Evolutionary conservation across 441 rosid species (phyloP).

Genomic region (Geranium incanum): DNA sequence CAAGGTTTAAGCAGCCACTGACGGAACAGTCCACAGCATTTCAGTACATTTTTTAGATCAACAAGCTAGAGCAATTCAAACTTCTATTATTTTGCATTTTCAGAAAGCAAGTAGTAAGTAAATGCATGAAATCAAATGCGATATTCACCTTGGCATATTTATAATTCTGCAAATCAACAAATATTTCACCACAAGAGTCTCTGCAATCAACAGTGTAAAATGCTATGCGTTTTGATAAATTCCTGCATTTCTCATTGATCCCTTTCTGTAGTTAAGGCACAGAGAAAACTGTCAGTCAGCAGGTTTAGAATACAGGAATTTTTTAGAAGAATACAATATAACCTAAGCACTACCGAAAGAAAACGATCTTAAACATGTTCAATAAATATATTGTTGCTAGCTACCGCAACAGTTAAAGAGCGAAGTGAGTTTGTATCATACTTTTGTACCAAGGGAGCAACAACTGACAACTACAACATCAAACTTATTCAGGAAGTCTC

Average conservation of each 20-base stretch:
- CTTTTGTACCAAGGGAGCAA: conserved; percentile 49
- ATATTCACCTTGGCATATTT: conserved; percentile 46
- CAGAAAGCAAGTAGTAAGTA: not conserved
- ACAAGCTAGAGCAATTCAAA: not conserved
- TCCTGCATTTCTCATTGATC: conserved; percentile 67
- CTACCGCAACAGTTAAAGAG: too few relatives aligned
- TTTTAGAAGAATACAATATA: not conserved
- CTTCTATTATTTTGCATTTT: not conserved
- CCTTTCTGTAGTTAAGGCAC: conserved; percentile 37
- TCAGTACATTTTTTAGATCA: not conserved
- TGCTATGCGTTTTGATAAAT: conserved; percentile 61
- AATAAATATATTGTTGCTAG: not conserved
- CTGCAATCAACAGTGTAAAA: conserved; percentile 73
- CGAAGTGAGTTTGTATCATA: conserved; percentile 21
- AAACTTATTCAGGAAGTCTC: conserved; percentile 55
- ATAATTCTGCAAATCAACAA: conserved; percentile 65
- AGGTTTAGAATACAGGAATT: too few relatives aligned
- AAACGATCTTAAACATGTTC: conserved; percentile 5
- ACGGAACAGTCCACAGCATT: not conserved
- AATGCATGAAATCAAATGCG: not conserved
- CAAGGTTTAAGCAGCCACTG: not conserved
- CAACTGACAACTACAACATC: conserved; percentile 63
- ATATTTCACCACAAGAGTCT: conserved; percentile 73
- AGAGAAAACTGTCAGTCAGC: conserved; percentile 8
- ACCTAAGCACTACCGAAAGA: not conserved